Evolutionary conservation across 2,329 filamentous ascomycete species (phyloP).

Genomic region (Cadophora sp.): DNA sequence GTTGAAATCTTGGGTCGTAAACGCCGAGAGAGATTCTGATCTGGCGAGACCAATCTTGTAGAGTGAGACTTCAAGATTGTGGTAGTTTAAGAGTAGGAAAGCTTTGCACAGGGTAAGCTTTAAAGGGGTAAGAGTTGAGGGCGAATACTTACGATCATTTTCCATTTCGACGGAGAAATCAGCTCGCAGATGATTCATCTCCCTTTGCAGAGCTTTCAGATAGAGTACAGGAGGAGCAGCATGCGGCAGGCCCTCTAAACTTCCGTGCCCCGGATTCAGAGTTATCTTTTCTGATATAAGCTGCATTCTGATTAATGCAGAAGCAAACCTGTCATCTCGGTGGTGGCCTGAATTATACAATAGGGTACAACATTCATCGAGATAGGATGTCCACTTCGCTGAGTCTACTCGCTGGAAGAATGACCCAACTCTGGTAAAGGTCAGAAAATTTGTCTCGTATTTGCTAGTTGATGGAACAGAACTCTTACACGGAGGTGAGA

Average conservation of each 20-base stretch:
- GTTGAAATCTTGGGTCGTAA: slow-evolving; percentile 24
- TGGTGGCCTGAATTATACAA: slow-evolving; percentile 10
- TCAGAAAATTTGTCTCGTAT: neutral
- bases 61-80: slow-evolving; percentile 5
- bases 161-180: slow-evolving; percentile 13
- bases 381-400: slow-evolving; percentile 24
- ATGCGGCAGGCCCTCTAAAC: neutral
- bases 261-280: slow-evolving; percentile 27
- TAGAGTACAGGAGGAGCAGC: slow-evolving; percentile 22
- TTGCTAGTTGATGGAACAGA: neutral
- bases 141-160: slow-evolving; percentile 27
- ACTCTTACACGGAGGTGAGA: slow-evolving; percentile 27
- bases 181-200: slow-evolving; percentile 23
- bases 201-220: slow-evolving; percentile 25
- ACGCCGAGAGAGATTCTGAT: slow-evolving; percentile 8
- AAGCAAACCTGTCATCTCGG: slow-evolving; percentile 21
- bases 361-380: slow-evolving; percentile 31
- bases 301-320: slow-evolving; percentile 26
- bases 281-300: slow-evolving; percentile 23
- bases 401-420: slow-evolving; percentile 31
- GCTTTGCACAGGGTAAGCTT: neutral
- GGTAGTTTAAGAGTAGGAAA: slow-evolving; percentile 18
- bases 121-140: neutral
- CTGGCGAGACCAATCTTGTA: slow-evolving; percentile 33
- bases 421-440: slow-evolving; percentile 15